phyloP scores from a whole-genome alignment of 495 filamentous ascomycete genomes.

The Penicillium taxi region DNA sequence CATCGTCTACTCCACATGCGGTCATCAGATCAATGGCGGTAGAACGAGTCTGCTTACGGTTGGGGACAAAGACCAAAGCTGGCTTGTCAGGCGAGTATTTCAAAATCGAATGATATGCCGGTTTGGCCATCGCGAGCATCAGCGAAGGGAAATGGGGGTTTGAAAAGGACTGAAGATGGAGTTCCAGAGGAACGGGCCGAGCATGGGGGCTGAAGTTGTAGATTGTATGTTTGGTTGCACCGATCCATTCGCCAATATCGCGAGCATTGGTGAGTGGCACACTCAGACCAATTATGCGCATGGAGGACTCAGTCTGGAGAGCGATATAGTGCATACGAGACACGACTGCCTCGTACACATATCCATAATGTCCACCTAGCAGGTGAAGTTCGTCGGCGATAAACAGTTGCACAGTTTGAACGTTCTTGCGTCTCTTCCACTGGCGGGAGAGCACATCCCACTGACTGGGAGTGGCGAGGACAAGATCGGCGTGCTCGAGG shows the following conservation, averaged over 20 bases:
- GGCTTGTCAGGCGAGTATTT: constrained; percentile 83
- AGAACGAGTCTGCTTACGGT: constrained; percentile 79
- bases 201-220: constrained; percentile 96
- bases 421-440: constrained; percentile 92
- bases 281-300: constrained; percentile 86
- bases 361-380: constrained; percentile 83
- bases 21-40: constrained; percentile 85
- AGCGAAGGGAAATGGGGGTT: constrained; percentile 96
- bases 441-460: constrained; percentile 95
- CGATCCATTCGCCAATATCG: constrained; percentile 97
- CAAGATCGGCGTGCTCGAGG: constrained; percentile 79
- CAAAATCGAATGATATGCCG: constrained; percentile 76
- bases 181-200: constrained; percentile 78
- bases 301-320: constrained; percentile 70
- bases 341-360: constrained; percentile 90
- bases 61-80: constrained; percentile 84
- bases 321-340: constrained; percentile 97
- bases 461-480: constrained; percentile 85
- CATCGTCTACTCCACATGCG: constrained; percentile 76
- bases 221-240: constrained; percentile 95
- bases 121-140: constrained; percentile 98
- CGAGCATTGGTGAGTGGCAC: constrained; percentile 87
- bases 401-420: constrained; percentile 84
- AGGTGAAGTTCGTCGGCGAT: constrained; percentile 95
- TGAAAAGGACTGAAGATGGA: constrained; percentile 91